Percentiles rank a stretch among this genome's conserved stretches.
These are phyloP conservation scores for Tricholoma terreum DNA, from an alignment of 768 basidiomycete genomes.

Conservation along the genomic window DNA sequence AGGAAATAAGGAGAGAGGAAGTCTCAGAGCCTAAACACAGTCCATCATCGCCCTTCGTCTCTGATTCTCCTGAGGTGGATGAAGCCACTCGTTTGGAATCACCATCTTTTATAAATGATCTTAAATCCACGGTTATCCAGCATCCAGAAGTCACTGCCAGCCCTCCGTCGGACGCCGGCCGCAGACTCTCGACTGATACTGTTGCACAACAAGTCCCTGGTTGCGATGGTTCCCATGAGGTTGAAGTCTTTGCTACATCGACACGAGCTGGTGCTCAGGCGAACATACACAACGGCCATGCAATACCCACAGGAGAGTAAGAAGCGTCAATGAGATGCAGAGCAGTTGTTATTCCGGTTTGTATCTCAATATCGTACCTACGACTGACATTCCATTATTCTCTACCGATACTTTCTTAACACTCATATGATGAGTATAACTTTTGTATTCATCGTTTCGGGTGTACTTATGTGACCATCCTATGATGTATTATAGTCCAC, in stretches of 20 bases:
- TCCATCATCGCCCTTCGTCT: not conserved
- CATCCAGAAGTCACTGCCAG: not conserved
- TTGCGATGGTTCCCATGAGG: not conserved
- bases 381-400: too few species aligned
- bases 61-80: not conserved
- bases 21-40: not conserved
- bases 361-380: too few species aligned
- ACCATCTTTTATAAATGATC: not conserved
- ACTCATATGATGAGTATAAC: too few species aligned
- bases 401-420: too few species aligned
- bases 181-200: slow-evolving; percentile 13
- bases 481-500: not conserved
- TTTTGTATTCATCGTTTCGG: too few species aligned
- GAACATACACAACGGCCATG: not conserved
- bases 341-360: too few species aligned
- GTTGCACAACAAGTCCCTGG: not conserved
- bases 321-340: too few species aligned
- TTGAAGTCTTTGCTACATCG: not conserved
- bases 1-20: slow-evolving; percentile 8
- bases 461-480: too few species aligned
- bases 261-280: not conserved
- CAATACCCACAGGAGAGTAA: too few species aligned
- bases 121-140: not conserved
- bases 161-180: not conserved
- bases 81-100: not conserved